A percentile compares a stretch with the other conserved stretches of the same genome.
Conservation (phyloP, 2,329 filamentous ascomycete species). For the Fusarium lateritium region DNA sequence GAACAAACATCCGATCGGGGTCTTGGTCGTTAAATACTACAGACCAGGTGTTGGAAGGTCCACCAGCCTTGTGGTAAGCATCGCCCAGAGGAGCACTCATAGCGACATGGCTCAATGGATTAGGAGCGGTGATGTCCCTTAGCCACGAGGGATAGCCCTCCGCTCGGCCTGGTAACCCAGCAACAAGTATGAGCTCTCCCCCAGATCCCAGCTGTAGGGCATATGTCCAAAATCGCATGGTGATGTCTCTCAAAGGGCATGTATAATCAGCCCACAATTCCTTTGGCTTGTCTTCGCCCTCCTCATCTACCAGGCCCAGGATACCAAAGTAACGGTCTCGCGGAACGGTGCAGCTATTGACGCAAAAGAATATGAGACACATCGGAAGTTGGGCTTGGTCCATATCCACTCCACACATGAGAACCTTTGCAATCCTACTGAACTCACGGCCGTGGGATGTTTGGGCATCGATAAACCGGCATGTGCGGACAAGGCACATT, state of each 20-base stretch:
- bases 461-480: not conserved
- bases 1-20: not conserved
- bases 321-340: conserved; percentile 23
- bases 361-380: not conserved
- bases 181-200: not conserved
- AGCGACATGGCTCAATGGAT: not conserved
- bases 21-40: not conserved
- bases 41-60: not conserved
- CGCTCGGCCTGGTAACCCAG: not conserved
- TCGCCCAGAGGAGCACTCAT: rapidly evolving
- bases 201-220: not conserved
- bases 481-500: not conserved
- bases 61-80: conserved; percentile 2
- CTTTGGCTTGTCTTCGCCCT: not conserved
- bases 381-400: not conserved
- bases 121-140: not conserved
- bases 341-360: not conserved
- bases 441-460: conserved; percentile 5
- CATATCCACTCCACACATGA: not conserved
- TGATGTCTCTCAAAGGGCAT: not conserved
- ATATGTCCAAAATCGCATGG: conserved; percentile 19
- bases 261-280: conserved; percentile 8
- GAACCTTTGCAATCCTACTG: rapidly evolving
- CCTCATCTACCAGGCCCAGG: conserved; percentile 5
- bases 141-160: conserved; percentile 16